Evolutionary conservation across 1,139 yeast species (phyloP), one percentile per base, ranked within the genome.

Genomic region (Zhuliangozyma blackwelliae): DNA sequence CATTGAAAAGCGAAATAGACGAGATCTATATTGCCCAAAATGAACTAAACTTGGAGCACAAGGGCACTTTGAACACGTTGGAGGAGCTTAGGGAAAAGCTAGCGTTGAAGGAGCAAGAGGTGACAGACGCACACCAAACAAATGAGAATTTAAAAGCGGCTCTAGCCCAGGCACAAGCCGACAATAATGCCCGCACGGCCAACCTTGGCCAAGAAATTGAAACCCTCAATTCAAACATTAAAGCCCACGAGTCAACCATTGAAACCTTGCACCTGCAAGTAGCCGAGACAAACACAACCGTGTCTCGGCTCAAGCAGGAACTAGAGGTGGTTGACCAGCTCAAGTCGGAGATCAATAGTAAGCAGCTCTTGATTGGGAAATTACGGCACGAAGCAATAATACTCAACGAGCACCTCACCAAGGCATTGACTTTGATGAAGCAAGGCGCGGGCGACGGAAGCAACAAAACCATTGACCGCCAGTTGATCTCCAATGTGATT

Each of bases 371-470:
- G 37, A 77, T 92, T 35, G 97, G 97, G 5, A 92, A 92, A 55
- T 71, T 92, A 37, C 78, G 97, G 38, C 97, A 92, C 55, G 97
- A 92, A 59, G 95, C 96, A 2, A 92, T 92, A n/a, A 87, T 88
- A 25, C 65, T 90, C 39, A 92, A 92, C 56, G 98, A 92, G 54
- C 98, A 92, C 63, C 65, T 92, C 40, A 89, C 96, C 12, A 90
- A 92, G 54, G 95, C 97, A 2, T 63, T 94, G 41, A 79, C 89
- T 12, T 66, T 69, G 72, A 67, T 90, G 59, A 79, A 92, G 41
- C 89, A 89, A 52, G 60, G 61, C 30, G 80, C 79, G 40, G 77
- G 86, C 5, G 58, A 66, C 35, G 89, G 85, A 39, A 73, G 82
- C 4, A 59, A 65, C 32, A 89, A 84, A 40, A 72, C 82, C 7